Evolutionary conservation across 148 eudicot genomes (phyloP).

Genomic region (Arctostaphylos glauca): DNA sequence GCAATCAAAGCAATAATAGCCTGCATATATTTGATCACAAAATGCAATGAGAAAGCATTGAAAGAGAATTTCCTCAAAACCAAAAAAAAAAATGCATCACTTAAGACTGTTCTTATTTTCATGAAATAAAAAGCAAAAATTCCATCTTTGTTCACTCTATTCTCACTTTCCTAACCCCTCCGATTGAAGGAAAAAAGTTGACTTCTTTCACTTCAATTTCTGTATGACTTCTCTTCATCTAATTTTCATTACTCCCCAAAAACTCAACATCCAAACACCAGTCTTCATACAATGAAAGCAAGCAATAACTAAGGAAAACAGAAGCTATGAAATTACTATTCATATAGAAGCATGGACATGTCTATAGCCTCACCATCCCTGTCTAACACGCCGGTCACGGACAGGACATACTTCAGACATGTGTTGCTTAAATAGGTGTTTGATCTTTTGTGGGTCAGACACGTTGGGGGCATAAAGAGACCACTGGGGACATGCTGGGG

Average conservation of each 20-base stretch:
- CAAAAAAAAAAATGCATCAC: not conserved
- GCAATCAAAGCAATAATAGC: conserved; percentile 64
- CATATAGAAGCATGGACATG: not conserved
- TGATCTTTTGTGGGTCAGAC: too few relatives aligned
- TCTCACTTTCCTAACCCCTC: too few relatives aligned
- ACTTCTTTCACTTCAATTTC: not conserved
- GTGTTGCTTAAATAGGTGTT: too few relatives aligned
- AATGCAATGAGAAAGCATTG: not conserved
- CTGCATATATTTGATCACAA: conserved; percentile 37
- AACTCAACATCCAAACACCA: not conserved
- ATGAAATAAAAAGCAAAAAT: not conserved
- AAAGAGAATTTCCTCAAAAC: not conserved
- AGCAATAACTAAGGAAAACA: not conserved
- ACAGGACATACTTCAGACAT: too few relatives aligned
- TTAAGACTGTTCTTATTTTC: too few relatives aligned
- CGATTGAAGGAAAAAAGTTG: too few relatives aligned
- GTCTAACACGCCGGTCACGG: too few relatives aligned
- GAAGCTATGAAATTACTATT: not conserved
- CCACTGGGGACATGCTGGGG: too few relatives aligned
- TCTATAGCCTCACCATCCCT: too few relatives aligned
- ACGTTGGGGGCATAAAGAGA: too few relatives aligned
- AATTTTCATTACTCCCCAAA: too few relatives aligned
- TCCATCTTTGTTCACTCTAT: not conserved
- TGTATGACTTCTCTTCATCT: not conserved
- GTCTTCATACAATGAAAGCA: not conserved